Evolutionary conservation across 345 rosid species (phyloP).

Genomic region (Eucalyptus microcorys): DNA sequence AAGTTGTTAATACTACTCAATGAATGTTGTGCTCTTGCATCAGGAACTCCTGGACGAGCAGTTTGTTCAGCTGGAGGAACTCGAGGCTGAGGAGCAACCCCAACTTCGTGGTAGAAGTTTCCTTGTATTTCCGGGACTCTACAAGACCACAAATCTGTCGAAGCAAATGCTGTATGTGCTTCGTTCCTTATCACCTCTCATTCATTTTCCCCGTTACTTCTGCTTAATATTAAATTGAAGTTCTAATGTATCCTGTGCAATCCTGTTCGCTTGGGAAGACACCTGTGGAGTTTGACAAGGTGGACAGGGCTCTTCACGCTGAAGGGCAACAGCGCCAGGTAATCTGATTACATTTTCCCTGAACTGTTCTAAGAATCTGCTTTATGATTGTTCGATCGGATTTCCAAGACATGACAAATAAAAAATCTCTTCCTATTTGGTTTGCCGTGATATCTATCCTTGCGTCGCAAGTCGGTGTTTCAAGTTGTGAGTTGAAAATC

Average conservation of each 20-base stretch:
- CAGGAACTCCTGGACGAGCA: constrained; percentile 13
- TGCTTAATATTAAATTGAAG: not conserved
- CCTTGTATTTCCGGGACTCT: constrained; percentile 5
- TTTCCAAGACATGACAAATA: too few relatives aligned
- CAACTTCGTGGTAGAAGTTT: constrained; percentile 12
- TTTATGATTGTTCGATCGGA: not conserved
- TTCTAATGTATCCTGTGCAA: not conserved
- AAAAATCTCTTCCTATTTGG: too few relatives aligned
- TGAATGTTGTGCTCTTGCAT: not conserved
- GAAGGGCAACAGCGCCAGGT: constrained; percentile 10
- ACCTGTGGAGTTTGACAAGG: not conserved
- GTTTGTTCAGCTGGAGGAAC: constrained; percentile 14
- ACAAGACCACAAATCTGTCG: not conserved
- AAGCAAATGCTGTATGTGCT: constrained; percentile 4
- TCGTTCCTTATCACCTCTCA: not conserved
- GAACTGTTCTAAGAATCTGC: not conserved
- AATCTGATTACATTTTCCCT: not conserved
- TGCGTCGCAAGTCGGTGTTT: constrained; percentile 10
- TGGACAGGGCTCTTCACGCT: constrained; percentile 5
- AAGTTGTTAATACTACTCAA: not conserved
- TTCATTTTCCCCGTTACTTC: not conserved
- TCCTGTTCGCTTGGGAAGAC: not conserved
- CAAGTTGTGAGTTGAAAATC: not conserved
- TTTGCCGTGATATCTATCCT: not conserved
- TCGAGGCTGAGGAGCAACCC: constrained; percentile 1